Evolutionary conservation across 2,329 filamentous ascomycete genomes (phyloP), one percentile per base, ranked within the genome.

Genomic region (Fusarium xyrophilum): DNA sequence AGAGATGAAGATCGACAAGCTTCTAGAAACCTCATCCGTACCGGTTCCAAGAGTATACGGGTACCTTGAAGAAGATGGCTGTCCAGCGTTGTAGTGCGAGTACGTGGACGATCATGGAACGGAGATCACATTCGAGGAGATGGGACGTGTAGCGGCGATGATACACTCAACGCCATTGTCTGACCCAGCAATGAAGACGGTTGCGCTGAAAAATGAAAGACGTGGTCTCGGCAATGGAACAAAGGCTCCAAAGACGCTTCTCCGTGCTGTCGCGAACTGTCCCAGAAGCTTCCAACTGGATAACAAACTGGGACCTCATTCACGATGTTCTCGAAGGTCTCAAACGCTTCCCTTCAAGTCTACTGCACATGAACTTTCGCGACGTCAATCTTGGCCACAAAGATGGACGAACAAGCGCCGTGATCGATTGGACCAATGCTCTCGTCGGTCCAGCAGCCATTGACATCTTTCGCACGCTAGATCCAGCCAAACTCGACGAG

Each of bases 331-430:
- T 64, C 1, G 2, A 47, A 15, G 25, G 19, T 2, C 35, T 64
- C 23, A 36, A n/a, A 7, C 60, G 61, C 2, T 63, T 58, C 6
- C 39, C 44, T 4, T n/a, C 39, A 13, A 38, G 52, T 21, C 51
- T 63, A 21, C 25, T 64, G 0, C 61, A 64, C 10, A 64, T 63
- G 60, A 60, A 64, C 44, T 64, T 63, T 44, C 61, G 61, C 25
- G 30, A 63, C 0, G 61, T 64, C 35, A 64, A 64, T 11, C 51
- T 63, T 0, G 59, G 61, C 2, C 60, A 47, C 3, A 38, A 6
- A 0, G 3, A 64, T 8, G 44, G 44, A 7, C 8, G 6, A n/a
- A 64, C 59, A 28, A 64, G 25, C 8, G 61, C 60, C 1, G 61
- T 64, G 1, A 47, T 64, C 2, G 61, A 64, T 19, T 64, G 61